Evolutionary conservation across 108 stramenopile species (phyloP), one percentile per base, ranked within the genome.

Genomic region (Cylindrotheca fusiformis): DNA sequence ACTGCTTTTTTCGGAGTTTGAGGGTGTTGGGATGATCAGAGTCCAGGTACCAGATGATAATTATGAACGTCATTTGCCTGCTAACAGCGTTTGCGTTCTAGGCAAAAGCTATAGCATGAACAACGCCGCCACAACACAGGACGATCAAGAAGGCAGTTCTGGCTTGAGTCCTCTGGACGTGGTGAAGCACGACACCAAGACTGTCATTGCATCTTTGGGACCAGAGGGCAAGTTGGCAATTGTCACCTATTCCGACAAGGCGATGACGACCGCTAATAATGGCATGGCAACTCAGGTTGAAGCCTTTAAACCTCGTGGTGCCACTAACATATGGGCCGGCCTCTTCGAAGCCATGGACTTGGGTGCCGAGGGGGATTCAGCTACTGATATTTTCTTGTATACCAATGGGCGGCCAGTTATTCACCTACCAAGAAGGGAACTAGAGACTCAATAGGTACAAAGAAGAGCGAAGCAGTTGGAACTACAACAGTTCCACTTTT

Each of bases 261-360:
- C 71, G 12, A 59, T 59, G 58, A 59, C 58, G 5, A 3, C 4
- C 17, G 33, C 4, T 20, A 59, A 59, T 33, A 73, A 52, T 21
- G 50, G 0, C 2, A 44, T 25, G 18, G 27, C 60, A 5, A 56
- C 24, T 26, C 17, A 25, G 3, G 23, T 77, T 29, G 65, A 77
- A 14, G 3, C 0, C 2, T 61, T 77, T 8, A 26, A 26, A 19
- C 53, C 76, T 8, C 20, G 54, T 23, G 50, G n/a, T 29, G 18
- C 27, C 32, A 77, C 76, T 17, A 77, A 77, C 51, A 22, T 77
- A 19, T 77, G 69, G 68, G 67, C 55, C 52, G 76, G 76, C 3
- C 70, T 77, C 50, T 36, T 24, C 2, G 44, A 55, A 32, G 69
- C 63, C 12, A 53, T 77, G 45, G 65, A 77, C 4, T 46, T 72